Conservation (phyloP, 306 rosid species). For the Heteromeles arbutifolia region DNA sequence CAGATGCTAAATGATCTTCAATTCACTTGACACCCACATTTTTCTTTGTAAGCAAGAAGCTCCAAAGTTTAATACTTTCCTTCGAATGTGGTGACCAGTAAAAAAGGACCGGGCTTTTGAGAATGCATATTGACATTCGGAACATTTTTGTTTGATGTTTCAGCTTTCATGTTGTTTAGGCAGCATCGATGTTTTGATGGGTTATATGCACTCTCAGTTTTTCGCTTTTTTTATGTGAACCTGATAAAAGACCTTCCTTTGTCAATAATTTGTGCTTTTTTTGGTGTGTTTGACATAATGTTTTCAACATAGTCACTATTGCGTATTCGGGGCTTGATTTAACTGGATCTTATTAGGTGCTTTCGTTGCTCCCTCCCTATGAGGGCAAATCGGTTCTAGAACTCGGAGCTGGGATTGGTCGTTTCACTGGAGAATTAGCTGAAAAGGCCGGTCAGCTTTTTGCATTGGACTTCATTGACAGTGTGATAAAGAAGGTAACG, state of each 20-base stretch:
- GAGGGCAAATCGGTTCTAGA: slow-evolving; percentile 84
- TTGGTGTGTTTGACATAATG: not conserved
- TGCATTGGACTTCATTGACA: slow-evolving; percentile 85
- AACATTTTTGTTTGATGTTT: not conserved
- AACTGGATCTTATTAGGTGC: slow-evolving; percentile 39
- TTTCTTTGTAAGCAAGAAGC: not conserved
- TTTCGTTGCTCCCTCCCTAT: slow-evolving; percentile 59
- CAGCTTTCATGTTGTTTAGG: not conserved
- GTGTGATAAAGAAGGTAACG: slow-evolving; percentile 76
- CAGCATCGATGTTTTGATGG: not conserved
- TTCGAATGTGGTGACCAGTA: not conserved
- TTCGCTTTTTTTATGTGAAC: not conserved
- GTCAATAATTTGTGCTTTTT: not conserved
- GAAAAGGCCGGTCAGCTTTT: slow-evolving; percentile 71
- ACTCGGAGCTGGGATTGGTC: slow-evolving; percentile 97
- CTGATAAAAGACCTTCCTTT: not conserved
- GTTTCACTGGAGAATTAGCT: slow-evolving; percentile 85
- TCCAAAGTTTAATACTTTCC: not conserved
- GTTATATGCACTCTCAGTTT: not conserved
- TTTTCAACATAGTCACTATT: not conserved
- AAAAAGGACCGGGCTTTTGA: not conserved
- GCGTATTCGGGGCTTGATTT: not conserved
- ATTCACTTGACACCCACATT: not conserved
- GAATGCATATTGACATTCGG: not conserved
- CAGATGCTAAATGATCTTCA: not conserved